Conservation (phyloP, 2,329 filamentous ascomycete species). For the Zymoseptoria pseudotritici region DNA sequence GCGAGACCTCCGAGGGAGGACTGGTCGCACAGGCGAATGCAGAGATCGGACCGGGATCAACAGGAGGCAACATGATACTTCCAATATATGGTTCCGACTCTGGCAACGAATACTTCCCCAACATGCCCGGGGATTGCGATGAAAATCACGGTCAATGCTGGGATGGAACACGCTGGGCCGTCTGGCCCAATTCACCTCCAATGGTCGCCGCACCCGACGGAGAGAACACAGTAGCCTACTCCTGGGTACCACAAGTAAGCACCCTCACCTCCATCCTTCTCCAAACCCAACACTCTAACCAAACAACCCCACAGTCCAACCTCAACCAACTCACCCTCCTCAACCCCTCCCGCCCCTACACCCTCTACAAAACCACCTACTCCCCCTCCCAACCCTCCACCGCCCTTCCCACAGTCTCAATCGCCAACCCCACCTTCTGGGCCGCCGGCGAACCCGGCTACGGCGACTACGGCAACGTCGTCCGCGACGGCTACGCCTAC, state of each 20-base stretch:
- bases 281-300: conserved; percentile 5
- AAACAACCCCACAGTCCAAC: conserved; percentile 8
- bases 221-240: conserved; percentile 14
- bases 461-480: conserved; percentile 17
- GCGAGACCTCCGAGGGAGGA: conserved; percentile 7
- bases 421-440: conserved; percentile 16
- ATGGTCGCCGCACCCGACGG: conserved; percentile 7
- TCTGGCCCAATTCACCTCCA: conserved; percentile 20
- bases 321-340: conserved; percentile 9
- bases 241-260: conserved; percentile 16
- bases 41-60: conserved; percentile 10
- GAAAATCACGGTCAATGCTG: conserved; percentile 5
- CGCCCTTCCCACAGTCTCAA: conserved; percentile 11
- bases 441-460: conserved; percentile 12
- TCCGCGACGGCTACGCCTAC: conserved; percentile 13
- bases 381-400: conserved; percentile 3
- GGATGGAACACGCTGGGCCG: conserved; percentile 16
- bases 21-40: conserved; percentile 1
- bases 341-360: conserved; percentile 9
- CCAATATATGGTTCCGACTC: conserved; percentile 16
- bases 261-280: conserved; percentile 6
- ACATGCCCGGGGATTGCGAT: not conserved
- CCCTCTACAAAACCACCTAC: conserved; percentile 16
- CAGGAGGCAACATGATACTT: conserved; percentile 14
- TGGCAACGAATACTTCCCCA: not conserved